These are phyloP conservation scores for Candida frijolesensis DNA, from an alignment of 1,139 yeast species.

Conservation along the genomic window DNA sequence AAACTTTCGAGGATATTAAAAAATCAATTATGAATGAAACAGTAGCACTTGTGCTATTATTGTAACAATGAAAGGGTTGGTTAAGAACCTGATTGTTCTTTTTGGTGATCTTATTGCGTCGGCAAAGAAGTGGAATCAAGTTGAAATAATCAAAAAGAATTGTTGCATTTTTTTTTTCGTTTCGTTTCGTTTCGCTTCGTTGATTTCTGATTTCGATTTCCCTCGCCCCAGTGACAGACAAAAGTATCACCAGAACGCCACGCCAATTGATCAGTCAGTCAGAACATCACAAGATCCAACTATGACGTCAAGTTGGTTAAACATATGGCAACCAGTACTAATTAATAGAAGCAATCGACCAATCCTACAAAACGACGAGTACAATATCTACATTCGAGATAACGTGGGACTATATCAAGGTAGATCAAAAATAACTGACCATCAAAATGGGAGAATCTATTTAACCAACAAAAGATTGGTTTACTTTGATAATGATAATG, in stretches of 20 bases:
- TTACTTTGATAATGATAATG: constrained; percentile 60
- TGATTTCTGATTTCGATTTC: background rate
- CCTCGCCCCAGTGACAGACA: background rate
- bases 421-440: constrained; percentile 57
- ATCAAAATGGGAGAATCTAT: constrained; percentile 78
- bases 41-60: background rate
- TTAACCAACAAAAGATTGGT: constrained; percentile 74
- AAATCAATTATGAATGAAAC: background rate
- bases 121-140: background rate
- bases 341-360: constrained; percentile 54
- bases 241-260: background rate
- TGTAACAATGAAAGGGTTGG: background rate
- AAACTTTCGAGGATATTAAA: background rate
- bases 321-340: constrained; percentile 39
- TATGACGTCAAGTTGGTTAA: constrained; percentile 17
- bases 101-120: background rate
- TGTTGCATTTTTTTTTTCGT: background rate
- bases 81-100: background rate
- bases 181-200: background rate
- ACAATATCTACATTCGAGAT: constrained; percentile 50
- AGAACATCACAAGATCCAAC: background rate
- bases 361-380: constrained; percentile 39
- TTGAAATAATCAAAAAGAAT: background rate
- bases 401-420: constrained; percentile 74
- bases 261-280: background rate